Percentiles rank a stretch among this genome's conserved stretches.
phyloP scores from a whole-genome alignment of 805 yeast species.

The Candida oleophila region DNA sequence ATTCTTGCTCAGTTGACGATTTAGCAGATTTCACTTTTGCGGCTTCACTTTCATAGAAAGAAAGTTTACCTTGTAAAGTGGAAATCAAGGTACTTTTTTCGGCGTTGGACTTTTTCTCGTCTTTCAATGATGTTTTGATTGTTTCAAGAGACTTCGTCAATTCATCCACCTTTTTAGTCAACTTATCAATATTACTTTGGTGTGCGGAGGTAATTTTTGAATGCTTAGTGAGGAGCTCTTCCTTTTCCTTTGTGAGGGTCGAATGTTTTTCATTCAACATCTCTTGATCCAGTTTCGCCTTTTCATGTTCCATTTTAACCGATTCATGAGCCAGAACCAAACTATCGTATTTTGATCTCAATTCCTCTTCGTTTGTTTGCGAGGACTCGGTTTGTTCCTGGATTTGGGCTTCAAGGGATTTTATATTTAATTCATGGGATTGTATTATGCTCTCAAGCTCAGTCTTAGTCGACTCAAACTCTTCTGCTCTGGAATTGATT shows the following conservation, averaged over 20 bases:
- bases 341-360: slow-evolving; percentile 8
- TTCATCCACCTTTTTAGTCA: not conserved
- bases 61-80: not conserved
- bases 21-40: not conserved
- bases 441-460: slow-evolving; percentile 11
- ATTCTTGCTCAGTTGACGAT: not conserved
- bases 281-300: not conserved
- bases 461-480: slow-evolving; percentile 7
- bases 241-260: not conserved
- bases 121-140: not conserved
- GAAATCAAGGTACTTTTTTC: not conserved
- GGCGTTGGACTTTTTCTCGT: not conserved
- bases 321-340: slow-evolving; percentile 5
- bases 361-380: not conserved
- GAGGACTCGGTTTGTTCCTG: not conserved
- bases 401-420: slow-evolving; percentile 10
- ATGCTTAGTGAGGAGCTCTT: not conserved
- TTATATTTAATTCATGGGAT: slow-evolving; percentile 9
- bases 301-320: slow-evolving; percentile 2
- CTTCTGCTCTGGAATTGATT: slow-evolving; percentile 10
- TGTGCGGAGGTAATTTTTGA: slow-evolving; percentile 8
- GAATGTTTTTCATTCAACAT: not conserved
- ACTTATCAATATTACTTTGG: slow-evolving; percentile 1
- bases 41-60: not conserved
- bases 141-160: not conserved